Evolutionary conservation across 768 basidiomycete genomes (phyloP), one percentile per base, ranked within the genome.

Genomic region (Crassisporium funariophilum): DNA sequence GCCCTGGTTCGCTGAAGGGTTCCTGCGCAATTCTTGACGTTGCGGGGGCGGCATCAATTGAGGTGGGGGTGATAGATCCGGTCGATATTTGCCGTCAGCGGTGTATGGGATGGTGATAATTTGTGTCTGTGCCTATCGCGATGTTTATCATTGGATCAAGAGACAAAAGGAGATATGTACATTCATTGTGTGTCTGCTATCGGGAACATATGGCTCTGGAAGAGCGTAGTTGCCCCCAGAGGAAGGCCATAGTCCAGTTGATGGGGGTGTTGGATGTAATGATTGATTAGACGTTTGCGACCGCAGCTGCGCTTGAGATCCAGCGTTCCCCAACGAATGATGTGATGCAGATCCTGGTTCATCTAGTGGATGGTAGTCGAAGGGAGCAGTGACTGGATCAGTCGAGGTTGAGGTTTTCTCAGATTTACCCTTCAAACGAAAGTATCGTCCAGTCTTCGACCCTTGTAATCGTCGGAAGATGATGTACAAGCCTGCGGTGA

Each of bases 61-160:
- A 16, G 52, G 50, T 25, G 44, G 35, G 1, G 39, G 22, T 7
- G 46, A 25, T 2, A 55, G 46, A 23, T 58, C 57, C 16, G 57
- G 57, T 19, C 57, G 45, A 31, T 58, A 55, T 53, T 58, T 58
- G 19, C 50, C 48, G 21, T 54, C 51, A 9, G 43, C 2, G 3
- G 47, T 54, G 20, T 34, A 55, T 15, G 53, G 56, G 15, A 53
- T 43, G 1, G 44, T 42, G 13, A 58, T 21, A 1, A 46, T 41
- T 46, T 55, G 57, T 1, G 24, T 27, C 48, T 52, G 22, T 15
- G 24, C 13, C 7, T 29, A 29, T 29, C n/a, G n/a, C n/a, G 16
- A 48, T 35, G 36, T 17, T 16, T 23, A 22, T 22, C 16, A 17
- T n/a, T 11, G 22, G 27, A 21, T 42, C 20, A 19, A 23, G 6